phyloP scores from a whole-genome alignment of 2,329 filamentous ascomycete species.

The Taxawa tesnikishii region DNA sequence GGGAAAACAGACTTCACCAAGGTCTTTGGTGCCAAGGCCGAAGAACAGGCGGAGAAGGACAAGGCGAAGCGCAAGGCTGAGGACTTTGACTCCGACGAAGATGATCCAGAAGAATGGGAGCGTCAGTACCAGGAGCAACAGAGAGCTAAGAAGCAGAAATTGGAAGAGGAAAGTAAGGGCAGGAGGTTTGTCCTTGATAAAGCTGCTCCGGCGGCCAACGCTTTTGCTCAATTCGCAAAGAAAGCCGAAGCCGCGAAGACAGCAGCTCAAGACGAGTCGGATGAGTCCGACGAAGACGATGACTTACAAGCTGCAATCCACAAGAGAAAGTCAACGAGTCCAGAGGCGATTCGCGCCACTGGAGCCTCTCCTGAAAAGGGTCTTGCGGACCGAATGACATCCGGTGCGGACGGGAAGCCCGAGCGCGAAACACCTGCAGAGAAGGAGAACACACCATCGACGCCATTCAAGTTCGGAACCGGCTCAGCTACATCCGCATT shows the following conservation, averaged over 20 bases:
- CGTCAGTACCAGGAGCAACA: conserved; percentile 32
- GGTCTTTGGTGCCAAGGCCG: conserved; percentile 27
- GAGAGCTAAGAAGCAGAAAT: conserved; percentile 29
- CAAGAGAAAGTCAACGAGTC: too few species aligned
- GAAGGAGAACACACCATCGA: too few species aligned
- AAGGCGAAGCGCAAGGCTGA: conserved; percentile 37
- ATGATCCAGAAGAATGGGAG: conserved; percentile 37
- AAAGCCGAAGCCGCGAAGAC: conserved; percentile 1
- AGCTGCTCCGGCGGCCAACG: conserved; percentile 13
- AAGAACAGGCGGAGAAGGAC: conserved; percentile 28
- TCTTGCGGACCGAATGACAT: conserved; percentile 10
- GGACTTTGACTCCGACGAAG: conserved; percentile 40
- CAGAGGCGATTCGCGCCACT: too few species aligned
- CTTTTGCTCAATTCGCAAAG: conserved; percentile 25
- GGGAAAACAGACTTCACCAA: conserved; percentile 23
- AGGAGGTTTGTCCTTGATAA: conserved; percentile 6
- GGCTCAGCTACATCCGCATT: not conserved
- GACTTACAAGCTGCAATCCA: not conserved
- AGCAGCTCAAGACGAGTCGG: not conserved
- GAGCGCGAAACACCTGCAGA: conserved; percentile 2
- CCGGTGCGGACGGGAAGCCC: conserved; percentile 3
- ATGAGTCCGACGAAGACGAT: not conserved
- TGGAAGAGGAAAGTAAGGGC: conserved; percentile 19
- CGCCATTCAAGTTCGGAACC: conserved; percentile 2
- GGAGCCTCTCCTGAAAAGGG: conserved; percentile 2